Evolutionary conservation across 2,329 filamentous ascomycete species (phyloP).

Genomic region (Nemania sp.): DNA sequence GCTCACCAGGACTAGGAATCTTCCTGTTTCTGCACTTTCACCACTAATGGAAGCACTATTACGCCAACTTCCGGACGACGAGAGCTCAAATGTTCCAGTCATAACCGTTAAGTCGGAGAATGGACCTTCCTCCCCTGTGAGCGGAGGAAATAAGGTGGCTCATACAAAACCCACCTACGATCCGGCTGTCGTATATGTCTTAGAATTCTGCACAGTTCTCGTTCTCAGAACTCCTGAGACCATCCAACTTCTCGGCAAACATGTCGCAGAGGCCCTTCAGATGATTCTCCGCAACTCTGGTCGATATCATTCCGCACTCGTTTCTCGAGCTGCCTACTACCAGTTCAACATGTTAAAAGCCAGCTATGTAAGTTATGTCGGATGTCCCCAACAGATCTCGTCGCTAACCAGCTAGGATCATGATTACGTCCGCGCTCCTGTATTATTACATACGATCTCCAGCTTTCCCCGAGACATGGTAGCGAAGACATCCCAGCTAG

Average conservation of each 20-base stretch:
- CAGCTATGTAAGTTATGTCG: conserved; percentile 72
- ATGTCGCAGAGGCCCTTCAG: conserved; percentile 79
- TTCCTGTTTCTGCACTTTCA: conserved; percentile 63
- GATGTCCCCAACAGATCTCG: not conserved
- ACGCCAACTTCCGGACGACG: conserved; percentile 84
- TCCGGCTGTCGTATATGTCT: conserved; percentile 83
- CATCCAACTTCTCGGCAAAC: conserved; percentile 73
- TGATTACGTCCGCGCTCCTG: conserved; percentile 88
- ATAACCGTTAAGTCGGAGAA: conserved; percentile 91
- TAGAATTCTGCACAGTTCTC: conserved; percentile 86
- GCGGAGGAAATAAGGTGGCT: conserved; percentile 62
- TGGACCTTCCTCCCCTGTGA: conserved; percentile 63
- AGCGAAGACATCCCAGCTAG: conserved; percentile 73
- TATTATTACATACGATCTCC: conserved; percentile 89
- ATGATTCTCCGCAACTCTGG: conserved; percentile 78
- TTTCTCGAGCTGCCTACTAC: conserved; percentile 86
- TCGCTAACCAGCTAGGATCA: conserved; percentile 65
- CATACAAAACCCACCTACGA: conserved; percentile 72
- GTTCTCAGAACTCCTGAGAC: conserved; percentile 76
- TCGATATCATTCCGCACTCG: conserved; percentile 79
- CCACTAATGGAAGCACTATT: conserved; percentile 74
- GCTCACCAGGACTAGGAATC: conserved; percentile 50
- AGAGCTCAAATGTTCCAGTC: conserved; percentile 68
- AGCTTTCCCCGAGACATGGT: conserved; percentile 80
- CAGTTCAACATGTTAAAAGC: conserved; percentile 79